These are phyloP conservation scores for Metroxylon sagu DNA, from an alignment of 176 grass and related monocot genomes.

Conservation along the genomic window DNA sequence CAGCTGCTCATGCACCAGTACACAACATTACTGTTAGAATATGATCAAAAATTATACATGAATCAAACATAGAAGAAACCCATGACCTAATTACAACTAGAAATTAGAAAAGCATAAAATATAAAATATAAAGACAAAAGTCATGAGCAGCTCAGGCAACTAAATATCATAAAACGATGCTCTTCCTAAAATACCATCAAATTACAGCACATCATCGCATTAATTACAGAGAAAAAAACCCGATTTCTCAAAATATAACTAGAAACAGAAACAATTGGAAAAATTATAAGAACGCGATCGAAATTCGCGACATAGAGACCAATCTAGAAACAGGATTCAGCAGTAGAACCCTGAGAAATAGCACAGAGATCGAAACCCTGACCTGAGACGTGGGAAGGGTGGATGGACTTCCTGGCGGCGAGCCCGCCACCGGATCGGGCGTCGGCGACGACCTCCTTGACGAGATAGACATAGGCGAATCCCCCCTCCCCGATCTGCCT, in stretches of 20 bases:
- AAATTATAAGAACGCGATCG: background rate
- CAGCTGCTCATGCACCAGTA: no score
- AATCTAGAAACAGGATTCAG: no score
- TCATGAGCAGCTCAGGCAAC: no score
- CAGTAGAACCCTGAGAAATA: no score
- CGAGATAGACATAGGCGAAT: slow-evolving; percentile 90
- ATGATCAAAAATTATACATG: no score
- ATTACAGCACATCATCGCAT: background rate
- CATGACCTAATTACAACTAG: no score
- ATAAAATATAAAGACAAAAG: no score
- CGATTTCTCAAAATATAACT: background rate
- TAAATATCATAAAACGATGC: no score
- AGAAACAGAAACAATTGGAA: background rate
- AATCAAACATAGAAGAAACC: no score
- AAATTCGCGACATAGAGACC: background rate
- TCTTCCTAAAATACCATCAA: no score
- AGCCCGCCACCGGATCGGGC: background rate
- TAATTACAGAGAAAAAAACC: background rate
- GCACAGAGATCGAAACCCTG: background rate
- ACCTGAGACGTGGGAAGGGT: slow-evolving; percentile 70
- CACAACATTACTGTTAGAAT: no score
- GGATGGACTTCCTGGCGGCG: slow-evolving; percentile 9
- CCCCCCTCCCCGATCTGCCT: slow-evolving; percentile 92
- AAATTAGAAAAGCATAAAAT: no score
- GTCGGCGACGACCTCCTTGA: slow-evolving; percentile 53